These are phyloP conservation scores for Hemileccinum impolitum DNA, from an alignment of 768 basidiomycete genomes.

Conservation along the genomic window DNA sequence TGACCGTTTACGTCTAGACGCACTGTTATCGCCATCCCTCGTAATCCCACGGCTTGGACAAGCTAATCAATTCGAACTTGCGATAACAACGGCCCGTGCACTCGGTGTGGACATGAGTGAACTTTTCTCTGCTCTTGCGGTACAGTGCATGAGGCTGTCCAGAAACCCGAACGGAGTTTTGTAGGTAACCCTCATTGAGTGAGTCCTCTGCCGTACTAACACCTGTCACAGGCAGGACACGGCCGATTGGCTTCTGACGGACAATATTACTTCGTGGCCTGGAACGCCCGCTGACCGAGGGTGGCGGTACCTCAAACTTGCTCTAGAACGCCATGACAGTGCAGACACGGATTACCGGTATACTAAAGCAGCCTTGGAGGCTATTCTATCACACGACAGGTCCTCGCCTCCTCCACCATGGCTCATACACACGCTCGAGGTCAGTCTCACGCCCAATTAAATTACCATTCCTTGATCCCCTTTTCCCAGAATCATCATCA, in stretches of 20 bases:
- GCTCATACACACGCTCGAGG: constrained; percentile 76
- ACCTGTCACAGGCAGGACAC: constrained; percentile 53
- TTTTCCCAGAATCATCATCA: constrained; percentile 57
- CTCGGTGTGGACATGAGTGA: constrained; percentile 86
- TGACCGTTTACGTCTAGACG: constrained; percentile 39
- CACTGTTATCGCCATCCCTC: constrained; percentile 53
- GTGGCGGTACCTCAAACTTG: constrained; percentile 84
- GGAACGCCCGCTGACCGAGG: constrained; percentile 77
- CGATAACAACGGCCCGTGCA: constrained; percentile 70
- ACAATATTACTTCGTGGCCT: constrained; percentile 78
- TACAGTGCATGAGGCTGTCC: constrained; percentile 74
- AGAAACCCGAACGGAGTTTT: constrained; percentile 55
- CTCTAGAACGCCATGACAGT: constrained; percentile 75
- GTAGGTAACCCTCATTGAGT: constrained; percentile 38
- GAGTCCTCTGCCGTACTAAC: constrained; percentile 4
- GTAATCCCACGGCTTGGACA: constrained; percentile 80
- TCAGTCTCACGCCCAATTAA: too few species aligned
- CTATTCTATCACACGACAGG: constrained; percentile 65
- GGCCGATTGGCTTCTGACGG: constrained; percentile 80
- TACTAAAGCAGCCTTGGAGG: constrained; percentile 72
- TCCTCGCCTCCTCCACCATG: constrained; percentile 70
- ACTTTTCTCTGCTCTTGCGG: constrained; percentile 72
- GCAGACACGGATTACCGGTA: constrained; percentile 71
- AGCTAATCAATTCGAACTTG: constrained; percentile 72
- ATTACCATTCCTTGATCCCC: not conserved